phyloP scores from a whole-genome alignment of 306 rosid genomes.

The Cicer chorassanicum region DNA sequence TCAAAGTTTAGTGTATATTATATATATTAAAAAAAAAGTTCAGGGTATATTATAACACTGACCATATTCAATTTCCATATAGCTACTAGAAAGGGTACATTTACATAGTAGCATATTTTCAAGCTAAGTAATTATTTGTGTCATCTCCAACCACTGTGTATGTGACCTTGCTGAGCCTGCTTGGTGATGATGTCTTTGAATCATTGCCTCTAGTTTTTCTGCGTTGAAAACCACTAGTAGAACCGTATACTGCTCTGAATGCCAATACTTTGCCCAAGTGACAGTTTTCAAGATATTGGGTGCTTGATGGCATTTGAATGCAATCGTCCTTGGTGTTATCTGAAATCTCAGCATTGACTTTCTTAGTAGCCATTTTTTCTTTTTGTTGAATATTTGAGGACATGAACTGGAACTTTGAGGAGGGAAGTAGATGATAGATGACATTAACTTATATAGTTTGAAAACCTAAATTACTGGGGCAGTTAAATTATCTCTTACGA shows the following conservation, averaged over 20 bases:
- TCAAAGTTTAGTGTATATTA: too few species aligned
- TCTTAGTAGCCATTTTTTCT: slow-evolving; percentile 51
- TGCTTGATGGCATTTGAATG: slow-evolving; percentile 30
- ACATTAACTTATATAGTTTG: slow-evolving; percentile 41
- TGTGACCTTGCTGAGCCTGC: slow-evolving; percentile 73
- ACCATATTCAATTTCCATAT: neutral
- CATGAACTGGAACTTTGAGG: slow-evolving; percentile 12
- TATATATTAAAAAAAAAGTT: too few species aligned
- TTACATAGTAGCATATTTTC: neutral
- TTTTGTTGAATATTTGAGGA: neutral
- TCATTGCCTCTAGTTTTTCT: slow-evolving; percentile 44
- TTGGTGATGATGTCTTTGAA: slow-evolving; percentile 50
- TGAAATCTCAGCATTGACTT: slow-evolving; percentile 45
- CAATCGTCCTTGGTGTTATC: slow-evolving; percentile 13
- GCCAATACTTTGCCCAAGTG: slow-evolving; percentile 63
- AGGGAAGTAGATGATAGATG: neutral
- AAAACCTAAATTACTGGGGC: slow-evolving; percentile 30
- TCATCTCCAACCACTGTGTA: slow-evolving; percentile 41
- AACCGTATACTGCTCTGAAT: slow-evolving; percentile 55
- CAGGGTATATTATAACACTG: too few species aligned
- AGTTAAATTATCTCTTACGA: neutral
- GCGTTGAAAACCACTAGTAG: slow-evolving; percentile 31
- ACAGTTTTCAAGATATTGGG: slow-evolving; percentile 23
- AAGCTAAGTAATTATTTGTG: slow-evolving; percentile 27
- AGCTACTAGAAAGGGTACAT: neutral